phyloP scores from a whole-genome alignment of 2,329 filamentous ascomycete genomes.

The Ophiostoma sp. region DNA sequence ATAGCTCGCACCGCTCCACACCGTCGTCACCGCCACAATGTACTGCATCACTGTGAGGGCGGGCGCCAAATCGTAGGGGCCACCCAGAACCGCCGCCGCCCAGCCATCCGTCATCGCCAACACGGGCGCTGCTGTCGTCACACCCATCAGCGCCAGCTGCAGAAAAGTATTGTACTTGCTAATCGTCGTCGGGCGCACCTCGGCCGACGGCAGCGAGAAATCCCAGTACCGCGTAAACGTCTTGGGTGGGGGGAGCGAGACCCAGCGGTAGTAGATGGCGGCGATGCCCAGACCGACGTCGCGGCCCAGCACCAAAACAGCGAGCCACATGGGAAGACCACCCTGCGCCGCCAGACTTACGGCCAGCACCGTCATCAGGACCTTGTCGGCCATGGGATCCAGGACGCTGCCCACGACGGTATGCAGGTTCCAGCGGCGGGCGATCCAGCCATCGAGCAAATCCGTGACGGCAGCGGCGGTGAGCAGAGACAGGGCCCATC shows the following conservation, averaged over 20 bases:
- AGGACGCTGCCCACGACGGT: slow-evolving; percentile 95
- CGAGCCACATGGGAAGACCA: slow-evolving; percentile 81
- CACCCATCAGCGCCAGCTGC: slow-evolving; percentile 82
- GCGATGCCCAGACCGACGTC: slow-evolving; percentile 80
- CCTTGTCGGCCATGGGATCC: slow-evolving; percentile 96
- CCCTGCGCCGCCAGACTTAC: slow-evolving; percentile 83
- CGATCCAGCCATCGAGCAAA: slow-evolving; percentile 90
- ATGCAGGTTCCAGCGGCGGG: slow-evolving; percentile 79
- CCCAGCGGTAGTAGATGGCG: slow-evolving; percentile 94
- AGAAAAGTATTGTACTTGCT: slow-evolving; percentile 93
- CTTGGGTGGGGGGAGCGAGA: slow-evolving; percentile 89
- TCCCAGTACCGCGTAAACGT: slow-evolving; percentile 95
- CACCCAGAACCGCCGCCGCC: background rate
- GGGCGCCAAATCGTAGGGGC: slow-evolving; percentile 53
- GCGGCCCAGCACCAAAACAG: slow-evolving; percentile 84
- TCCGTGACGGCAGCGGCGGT: slow-evolving; percentile 90
- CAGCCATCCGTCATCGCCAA: slow-evolving; percentile 39
- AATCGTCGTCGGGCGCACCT: slow-evolving; percentile 79
- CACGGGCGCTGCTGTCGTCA: slow-evolving; percentile 78
- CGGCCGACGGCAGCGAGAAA: slow-evolving; percentile 84
- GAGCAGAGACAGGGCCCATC: slow-evolving; percentile 80
- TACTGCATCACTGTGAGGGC: slow-evolving; percentile 65
- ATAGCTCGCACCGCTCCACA: slow-evolving; percentile 94
- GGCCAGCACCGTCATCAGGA: slow-evolving; percentile 89
- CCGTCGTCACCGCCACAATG: slow-evolving; percentile 81